Percentiles rank a stretch among this genome's conserved stretches.
Conservation (phyloP, 192 early-diverging fungal species). For the Linnemannia exigua region DNA sequence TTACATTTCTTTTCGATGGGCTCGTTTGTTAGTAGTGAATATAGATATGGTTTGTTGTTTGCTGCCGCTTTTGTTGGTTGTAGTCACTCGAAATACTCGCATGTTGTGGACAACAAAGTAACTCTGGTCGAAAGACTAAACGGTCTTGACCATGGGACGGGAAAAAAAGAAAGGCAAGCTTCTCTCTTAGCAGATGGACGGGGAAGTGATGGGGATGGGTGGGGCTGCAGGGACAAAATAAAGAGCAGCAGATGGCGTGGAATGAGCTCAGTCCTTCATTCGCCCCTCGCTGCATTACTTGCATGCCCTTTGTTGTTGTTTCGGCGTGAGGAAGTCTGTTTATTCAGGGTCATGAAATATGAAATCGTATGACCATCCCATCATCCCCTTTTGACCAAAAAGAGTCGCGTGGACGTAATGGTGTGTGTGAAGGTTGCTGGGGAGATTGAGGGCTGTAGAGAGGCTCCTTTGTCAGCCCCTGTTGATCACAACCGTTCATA, state of each 20-base stretch:
- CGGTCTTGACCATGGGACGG: neutral
- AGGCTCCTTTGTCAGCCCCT: neutral
- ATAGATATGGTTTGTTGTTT: neutral
- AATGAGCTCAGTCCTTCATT: neutral
- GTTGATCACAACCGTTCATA: neutral
- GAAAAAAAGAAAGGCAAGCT: neutral
- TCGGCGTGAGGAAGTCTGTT: neutral
- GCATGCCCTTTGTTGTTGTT: neutral
- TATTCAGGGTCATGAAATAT: neutral
- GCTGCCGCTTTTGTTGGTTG: neutral
- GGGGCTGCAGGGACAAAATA: neutral
- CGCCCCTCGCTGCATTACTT: neutral
- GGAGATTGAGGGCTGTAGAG: neutral
- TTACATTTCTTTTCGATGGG: neutral
- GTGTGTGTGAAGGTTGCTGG: neutral
- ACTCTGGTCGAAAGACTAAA: too few relatives aligned
- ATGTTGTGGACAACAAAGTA: neutral
- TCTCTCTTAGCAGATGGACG: neutral
- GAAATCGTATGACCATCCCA: conserved; percentile 2
- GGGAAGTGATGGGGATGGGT: neutral
- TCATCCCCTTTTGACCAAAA: conserved; percentile 4
- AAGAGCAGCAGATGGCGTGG: neutral
- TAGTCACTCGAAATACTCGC: too few relatives aligned
- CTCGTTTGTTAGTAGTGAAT: neutral
- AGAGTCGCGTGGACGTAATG: neutral